Evolutionary conservation across 441 rosid species (phyloP).

Genomic region (Theobroma grandiflorum): DNA sequence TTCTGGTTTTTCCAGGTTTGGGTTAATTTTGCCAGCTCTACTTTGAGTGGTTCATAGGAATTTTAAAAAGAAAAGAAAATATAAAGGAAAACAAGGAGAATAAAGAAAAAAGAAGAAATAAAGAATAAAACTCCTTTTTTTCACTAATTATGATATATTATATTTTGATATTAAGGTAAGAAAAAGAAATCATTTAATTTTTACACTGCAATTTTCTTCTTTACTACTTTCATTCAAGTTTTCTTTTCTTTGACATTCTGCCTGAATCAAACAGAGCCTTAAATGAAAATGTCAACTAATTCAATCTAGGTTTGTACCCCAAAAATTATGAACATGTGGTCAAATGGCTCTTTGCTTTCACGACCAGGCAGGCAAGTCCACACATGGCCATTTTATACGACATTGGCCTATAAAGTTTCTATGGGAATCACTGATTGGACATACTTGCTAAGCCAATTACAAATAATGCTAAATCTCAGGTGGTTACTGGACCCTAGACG

Average conservation of each 20-base stretch:
- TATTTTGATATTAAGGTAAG: slow-evolving; percentile 17
- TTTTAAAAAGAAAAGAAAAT: not conserved
- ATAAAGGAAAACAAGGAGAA: not conserved
- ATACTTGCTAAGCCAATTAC: not conserved
- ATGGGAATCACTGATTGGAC: not conserved
- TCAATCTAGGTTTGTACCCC: not conserved
- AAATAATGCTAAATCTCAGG: not conserved
- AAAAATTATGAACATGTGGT: not conserved
- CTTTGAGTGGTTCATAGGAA: not conserved
- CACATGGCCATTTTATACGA: slow-evolving; percentile 6
- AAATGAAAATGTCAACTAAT: slow-evolving; percentile 4
- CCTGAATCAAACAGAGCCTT: not conserved
- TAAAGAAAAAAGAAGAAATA: not conserved
- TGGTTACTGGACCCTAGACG: not conserved
- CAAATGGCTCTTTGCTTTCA: not conserved
- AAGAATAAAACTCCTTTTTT: not conserved
- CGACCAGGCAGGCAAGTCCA: not conserved
- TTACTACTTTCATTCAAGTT: not conserved
- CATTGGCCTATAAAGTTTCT: not conserved
- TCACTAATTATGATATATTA: not conserved
- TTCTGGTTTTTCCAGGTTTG: too few relatives aligned
- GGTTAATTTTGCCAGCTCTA: too few relatives aligned
- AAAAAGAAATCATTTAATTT: not conserved
- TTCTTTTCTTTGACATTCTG: not conserved
- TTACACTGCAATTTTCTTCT: not conserved